These are phyloP conservation scores for Elsinoe ampelina DNA, from an alignment of 2,329 filamentous ascomycete genomes.

Conservation along the genomic window DNA sequence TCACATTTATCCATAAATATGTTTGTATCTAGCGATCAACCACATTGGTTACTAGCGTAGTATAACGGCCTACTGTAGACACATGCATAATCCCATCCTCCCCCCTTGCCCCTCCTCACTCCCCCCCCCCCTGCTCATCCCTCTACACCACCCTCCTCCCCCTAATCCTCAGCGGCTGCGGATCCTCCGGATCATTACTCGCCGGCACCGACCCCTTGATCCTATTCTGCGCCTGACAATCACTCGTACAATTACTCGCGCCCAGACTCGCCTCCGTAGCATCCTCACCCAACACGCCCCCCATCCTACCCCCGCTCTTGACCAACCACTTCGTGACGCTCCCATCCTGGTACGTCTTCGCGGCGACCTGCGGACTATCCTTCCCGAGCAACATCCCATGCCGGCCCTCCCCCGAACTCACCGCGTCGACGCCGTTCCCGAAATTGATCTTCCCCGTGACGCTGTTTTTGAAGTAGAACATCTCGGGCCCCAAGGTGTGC, in stretches of 20 bases:
- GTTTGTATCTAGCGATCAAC: background rate
- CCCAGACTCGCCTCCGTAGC: background rate
- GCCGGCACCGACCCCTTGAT: background rate
- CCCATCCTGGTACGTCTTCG: constrained; percentile 8
- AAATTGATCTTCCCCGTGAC: constrained; percentile 7
- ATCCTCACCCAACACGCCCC: constrained; percentile 6
- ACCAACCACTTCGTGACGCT: constrained; percentile 1
- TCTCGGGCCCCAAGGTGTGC: background rate
- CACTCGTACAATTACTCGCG: background rate
- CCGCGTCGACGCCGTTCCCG: background rate
- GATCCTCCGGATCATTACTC: constrained; percentile 1
- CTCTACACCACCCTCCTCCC: background rate
- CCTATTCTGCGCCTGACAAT: constrained; percentile 9
- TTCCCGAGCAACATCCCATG: constrained; percentile 2
- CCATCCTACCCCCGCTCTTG: background rate
- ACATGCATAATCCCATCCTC: background rate
- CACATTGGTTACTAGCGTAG: background rate
- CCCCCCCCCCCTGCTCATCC: background rate
- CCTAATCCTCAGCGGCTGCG: background rate
- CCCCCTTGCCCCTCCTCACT: background rate
- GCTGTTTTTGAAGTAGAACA: constrained; percentile 8
- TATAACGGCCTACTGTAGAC: constrained; percentile 1
- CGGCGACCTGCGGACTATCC: constrained; percentile 4
- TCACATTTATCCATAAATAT: background rate
- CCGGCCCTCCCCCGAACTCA: background rate